A percentile compares a stretch with the other conserved stretches of the same genome.
Evolutionary conservation across 169 alveolate genomes (phyloP).

Genomic region (Plasmodium gonderi): DNA sequence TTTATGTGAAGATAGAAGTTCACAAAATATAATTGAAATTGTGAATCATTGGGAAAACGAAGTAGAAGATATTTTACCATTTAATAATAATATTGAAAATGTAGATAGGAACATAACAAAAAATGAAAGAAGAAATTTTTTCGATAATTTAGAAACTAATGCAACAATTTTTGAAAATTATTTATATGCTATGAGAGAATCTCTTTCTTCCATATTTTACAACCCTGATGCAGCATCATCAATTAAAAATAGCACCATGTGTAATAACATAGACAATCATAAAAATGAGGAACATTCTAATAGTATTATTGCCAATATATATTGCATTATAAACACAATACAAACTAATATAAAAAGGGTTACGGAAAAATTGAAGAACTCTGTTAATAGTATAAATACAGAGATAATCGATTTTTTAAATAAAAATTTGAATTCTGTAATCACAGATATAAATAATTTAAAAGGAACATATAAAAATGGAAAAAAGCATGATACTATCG

Average conservation of each 20-base stretch:
- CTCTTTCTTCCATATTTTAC: conserved; percentile 14
- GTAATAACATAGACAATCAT: conserved; percentile 1
- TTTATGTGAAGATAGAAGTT: not conserved
- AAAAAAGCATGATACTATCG: not conserved
- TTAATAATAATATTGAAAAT: not conserved
- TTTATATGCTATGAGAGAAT: conserved; percentile 25
- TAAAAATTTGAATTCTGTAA: conserved; percentile 8
- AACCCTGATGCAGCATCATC: conserved; percentile 15
- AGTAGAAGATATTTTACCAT: not conserved
- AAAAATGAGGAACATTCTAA: not conserved
- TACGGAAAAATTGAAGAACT: not conserved
- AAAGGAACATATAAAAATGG: not conserved
- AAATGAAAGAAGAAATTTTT: not conserved
- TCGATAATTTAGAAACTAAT: not conserved
- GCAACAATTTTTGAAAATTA: not conserved
- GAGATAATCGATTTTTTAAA: conserved; percentile 3
- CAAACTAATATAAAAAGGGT: conserved; percentile 1
- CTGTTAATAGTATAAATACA: conserved; percentile 2
- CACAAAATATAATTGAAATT: conserved; percentile 21
- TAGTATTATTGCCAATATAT: conserved; percentile 17
- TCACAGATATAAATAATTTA: conserved; percentile 10
- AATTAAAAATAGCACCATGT: not conserved
- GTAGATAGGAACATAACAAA: not conserved
- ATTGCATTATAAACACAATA: conserved; percentile 29
- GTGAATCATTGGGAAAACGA: not conserved